Conservation (phyloP, 2,329 filamentous ascomycete species). For the Hypoxylon sp. region DNA sequence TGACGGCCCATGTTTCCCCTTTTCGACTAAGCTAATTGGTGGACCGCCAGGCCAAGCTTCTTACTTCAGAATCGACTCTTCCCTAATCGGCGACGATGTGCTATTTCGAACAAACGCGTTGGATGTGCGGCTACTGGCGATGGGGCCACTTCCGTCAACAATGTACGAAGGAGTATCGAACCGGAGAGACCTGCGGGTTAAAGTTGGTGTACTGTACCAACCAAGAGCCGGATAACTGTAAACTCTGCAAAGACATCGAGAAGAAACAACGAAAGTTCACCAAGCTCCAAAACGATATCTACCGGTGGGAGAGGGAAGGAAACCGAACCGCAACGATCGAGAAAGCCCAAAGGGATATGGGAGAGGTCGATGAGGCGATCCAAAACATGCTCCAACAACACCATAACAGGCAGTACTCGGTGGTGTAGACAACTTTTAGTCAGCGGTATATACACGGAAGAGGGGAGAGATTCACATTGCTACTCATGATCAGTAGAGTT, state of each 20-base stretch:
- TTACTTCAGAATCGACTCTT: constrained; percentile 21
- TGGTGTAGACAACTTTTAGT: constrained; percentile 51
- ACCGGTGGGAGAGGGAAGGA: constrained; percentile 83
- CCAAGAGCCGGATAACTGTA: constrained; percentile 77
- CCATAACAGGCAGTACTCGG: constrained; percentile 58
- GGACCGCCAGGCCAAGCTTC: constrained; percentile 26
- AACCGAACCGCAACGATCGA: constrained; percentile 81
- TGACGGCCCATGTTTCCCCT: constrained; percentile 27
- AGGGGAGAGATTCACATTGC: constrained; percentile 18
- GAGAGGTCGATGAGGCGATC: constrained; percentile 74
- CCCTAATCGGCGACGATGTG: constrained; percentile 70
- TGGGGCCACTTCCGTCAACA: constrained; percentile 95
- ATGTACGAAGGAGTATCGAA: constrained; percentile 95
- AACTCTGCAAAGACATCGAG: constrained; percentile 89
- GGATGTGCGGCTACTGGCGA: constrained; percentile 90
- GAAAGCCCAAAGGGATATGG: constrained; percentile 78
- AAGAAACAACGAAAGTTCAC: constrained; percentile 83
- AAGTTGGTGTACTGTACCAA: constrained; percentile 86
- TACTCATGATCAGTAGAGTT: constrained; percentile 40
- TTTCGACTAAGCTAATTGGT: constrained; percentile 41
- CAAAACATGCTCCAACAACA: constrained; percentile 61
- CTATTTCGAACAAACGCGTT: constrained; percentile 93
- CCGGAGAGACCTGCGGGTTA: constrained; percentile 95
- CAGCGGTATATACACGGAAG: constrained; percentile 17
- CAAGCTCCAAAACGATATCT: constrained; percentile 82